phyloP scores from a whole-genome alignment of 441 rosid genomes.

The Erodium trifolium region DNA sequence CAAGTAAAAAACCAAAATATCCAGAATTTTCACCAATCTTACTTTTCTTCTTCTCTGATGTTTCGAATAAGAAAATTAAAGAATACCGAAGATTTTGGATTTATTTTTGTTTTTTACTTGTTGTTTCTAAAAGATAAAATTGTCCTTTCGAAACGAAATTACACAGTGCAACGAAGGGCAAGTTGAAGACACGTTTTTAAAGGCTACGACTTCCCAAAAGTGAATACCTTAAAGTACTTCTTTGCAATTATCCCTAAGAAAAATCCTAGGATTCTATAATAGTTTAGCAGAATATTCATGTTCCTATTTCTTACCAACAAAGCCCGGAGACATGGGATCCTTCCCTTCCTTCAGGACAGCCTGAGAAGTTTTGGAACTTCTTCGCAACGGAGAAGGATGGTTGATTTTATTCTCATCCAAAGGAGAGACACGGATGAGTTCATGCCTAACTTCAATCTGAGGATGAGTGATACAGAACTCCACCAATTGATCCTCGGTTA shows the following conservation, averaged over 20 bases:
- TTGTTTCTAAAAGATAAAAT: no score
- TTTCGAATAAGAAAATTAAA: no score
- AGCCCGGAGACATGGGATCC: slow-evolving; percentile 28
- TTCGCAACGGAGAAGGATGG: slow-evolving; percentile 24
- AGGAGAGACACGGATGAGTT: slow-evolving; percentile 21
- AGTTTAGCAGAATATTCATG: not conserved
- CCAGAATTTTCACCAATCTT: no score
- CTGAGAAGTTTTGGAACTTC: slow-evolving; percentile 18
- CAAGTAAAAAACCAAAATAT: no score
- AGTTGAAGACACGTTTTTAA: no score
- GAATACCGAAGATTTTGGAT: no score
- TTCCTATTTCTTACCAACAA: slow-evolving; percentile 33
- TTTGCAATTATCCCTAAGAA: not conserved
- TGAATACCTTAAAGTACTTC: no score
- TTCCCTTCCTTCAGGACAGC: slow-evolving; percentile 29
- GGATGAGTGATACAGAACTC: slow-evolving; percentile 47
- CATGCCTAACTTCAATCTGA: slow-evolving; percentile 52
- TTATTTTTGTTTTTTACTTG: no score
- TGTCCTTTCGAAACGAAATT: no score
- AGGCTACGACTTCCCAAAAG: no score
- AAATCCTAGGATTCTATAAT: slow-evolving; percentile 5
- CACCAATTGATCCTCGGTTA: slow-evolving; percentile 42
- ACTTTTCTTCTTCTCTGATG: no score
- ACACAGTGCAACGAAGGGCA: no score
- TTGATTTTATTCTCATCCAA: slow-evolving; percentile 24